Evolutionary conservation across 495 filamentous ascomycete genomes (phyloP).

Genomic region (Aspergillus coremiiformis): DNA sequence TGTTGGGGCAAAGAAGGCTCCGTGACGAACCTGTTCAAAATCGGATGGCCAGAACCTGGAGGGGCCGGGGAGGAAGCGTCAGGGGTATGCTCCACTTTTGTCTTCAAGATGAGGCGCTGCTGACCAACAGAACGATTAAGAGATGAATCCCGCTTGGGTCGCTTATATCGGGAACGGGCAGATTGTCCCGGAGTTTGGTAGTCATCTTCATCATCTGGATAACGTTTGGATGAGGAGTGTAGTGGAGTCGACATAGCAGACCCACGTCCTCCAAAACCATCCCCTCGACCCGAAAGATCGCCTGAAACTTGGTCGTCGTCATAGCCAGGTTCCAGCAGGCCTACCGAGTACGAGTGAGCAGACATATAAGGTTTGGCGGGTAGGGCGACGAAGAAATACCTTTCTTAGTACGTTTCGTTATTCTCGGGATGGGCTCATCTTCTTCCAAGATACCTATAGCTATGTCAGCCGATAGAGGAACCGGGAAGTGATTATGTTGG

Average conservation of each 20-base stretch:
- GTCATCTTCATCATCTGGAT: slow-evolving; percentile 34
- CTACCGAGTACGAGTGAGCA: not conserved
- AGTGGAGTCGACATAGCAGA: slow-evolving; percentile 38
- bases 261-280: slow-evolving; percentile 22
- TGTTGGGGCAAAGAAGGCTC: slow-evolving; percentile 30
- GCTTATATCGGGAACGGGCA: slow-evolving; percentile 30
- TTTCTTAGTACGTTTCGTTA: slow-evolving; percentile 52
- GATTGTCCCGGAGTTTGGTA: slow-evolving; percentile 27
- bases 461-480: slow-evolving; percentile 3
- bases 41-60: slow-evolving; percentile 39
- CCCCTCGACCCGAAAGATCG: slow-evolving; percentile 26
- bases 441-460: slow-evolving; percentile 50
- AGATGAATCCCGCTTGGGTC: slow-evolving; percentile 32
- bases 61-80: slow-evolving; percentile 44
- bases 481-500: not conserved
- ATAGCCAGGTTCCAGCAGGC: slow-evolving; percentile 24
- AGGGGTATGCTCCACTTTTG: slow-evolving; percentile 40
- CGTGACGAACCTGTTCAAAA: slow-evolving; percentile 41
- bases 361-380: not conserved
- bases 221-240: slow-evolving; percentile 31
- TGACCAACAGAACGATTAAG: slow-evolving; percentile 29
- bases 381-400: slow-evolving; percentile 30
- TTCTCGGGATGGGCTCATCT: slow-evolving; percentile 51
- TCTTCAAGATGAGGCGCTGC: slow-evolving; percentile 44
- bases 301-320: slow-evolving; percentile 34